Evolutionary conservation across 2,329 filamentous ascomycete genomes (phyloP), one percentile per base, ranked within the genome.

Genomic region (Phialophora expanda): DNA sequence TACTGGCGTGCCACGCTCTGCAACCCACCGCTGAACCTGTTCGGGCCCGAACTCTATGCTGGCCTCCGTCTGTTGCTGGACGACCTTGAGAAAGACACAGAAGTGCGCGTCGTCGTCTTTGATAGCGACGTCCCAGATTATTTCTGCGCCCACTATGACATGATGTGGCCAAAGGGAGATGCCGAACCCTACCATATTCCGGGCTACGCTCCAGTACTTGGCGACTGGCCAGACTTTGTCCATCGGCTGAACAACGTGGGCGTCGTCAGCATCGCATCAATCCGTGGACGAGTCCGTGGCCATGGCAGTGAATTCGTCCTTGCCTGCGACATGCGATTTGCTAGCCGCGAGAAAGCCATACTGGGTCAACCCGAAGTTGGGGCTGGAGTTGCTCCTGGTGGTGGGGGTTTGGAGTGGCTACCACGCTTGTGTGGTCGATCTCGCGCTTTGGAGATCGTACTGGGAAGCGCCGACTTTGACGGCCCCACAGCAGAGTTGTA

Each of bases 111-210:
- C 26, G 22, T 56, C n/a, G 54, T 56, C 54, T 56, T 56, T 14
- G 54, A 56, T 24, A 56, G 54, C 54, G 54, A 56, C n/a, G 54
- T 56, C 12, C 28, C 54, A 3, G 54, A 56, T 11, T 56, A 56
- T 38, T 56, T 56, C 30, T 56, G 54, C n/a, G 54, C 54, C n/a
- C 54, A 56, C 22, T 56, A 56, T 34, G 54, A 56, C 54, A n/a
- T 56, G 54, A 22, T 30, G 14, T 56, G 54, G 54, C 54, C 54
- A 22, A 56, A 56, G 26, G 54, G 30, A 56, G 28, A 20, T 24
- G 54, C 26, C 12, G 26, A 56, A 2, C 44, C 44, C 44, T 48
- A 48, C 44, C 44, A 20, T 17, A 56, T 56, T 7, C 54, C 54
- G 22, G 54, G 54, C 26, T 56, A 56, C 26, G 54, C 54, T n/a